Evolutionary conservation across 257 asterid species (phyloP).

Genomic region (Primulina tabacum): DNA sequence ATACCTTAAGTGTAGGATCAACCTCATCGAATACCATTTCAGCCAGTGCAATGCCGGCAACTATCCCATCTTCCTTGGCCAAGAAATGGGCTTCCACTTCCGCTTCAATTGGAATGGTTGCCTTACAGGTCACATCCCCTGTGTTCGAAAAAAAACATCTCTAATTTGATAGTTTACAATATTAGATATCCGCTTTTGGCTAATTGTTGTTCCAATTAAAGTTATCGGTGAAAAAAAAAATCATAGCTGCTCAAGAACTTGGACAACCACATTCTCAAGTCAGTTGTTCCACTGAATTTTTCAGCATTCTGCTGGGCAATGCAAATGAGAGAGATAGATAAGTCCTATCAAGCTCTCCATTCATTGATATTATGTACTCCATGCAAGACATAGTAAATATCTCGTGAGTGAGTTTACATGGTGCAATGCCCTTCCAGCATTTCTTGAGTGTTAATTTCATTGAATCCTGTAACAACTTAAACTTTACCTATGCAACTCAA

Average conservation of each 20-base stretch:
- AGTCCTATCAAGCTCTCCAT: not conserved
- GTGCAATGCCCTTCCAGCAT: not conserved
- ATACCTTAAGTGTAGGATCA: constrained; percentile 85
- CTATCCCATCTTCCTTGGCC: constrained; percentile 91
- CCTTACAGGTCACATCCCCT: constrained; percentile 97
- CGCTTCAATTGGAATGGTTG: constrained; percentile 81
- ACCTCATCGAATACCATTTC: constrained; percentile 86
- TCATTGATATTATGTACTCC: no score
- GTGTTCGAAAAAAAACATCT: constrained; percentile 19
- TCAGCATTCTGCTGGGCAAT: not conserved
- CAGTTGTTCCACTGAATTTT: not conserved
- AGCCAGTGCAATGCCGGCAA: constrained; percentile 89
- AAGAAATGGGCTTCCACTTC: constrained; percentile 88
- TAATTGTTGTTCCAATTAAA: constrained; percentile 4
- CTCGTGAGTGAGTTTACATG: not conserved
- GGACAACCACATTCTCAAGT: not conserved
- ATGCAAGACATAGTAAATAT: not conserved
- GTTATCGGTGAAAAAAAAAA: not conserved
- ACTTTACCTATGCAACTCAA: not conserved
- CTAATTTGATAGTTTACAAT: not conserved
- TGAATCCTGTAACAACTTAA: not conserved
- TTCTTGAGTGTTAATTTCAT: not conserved
- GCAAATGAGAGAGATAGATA: not conserved
- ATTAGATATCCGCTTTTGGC: not conserved
- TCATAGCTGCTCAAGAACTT: not conserved